Percentiles rank a stretch among this genome's conserved stretches.
Evolutionary conservation across 139 green algal species (phyloP).

Genomic region (Chlamydomonas asymmetrica): DNA sequence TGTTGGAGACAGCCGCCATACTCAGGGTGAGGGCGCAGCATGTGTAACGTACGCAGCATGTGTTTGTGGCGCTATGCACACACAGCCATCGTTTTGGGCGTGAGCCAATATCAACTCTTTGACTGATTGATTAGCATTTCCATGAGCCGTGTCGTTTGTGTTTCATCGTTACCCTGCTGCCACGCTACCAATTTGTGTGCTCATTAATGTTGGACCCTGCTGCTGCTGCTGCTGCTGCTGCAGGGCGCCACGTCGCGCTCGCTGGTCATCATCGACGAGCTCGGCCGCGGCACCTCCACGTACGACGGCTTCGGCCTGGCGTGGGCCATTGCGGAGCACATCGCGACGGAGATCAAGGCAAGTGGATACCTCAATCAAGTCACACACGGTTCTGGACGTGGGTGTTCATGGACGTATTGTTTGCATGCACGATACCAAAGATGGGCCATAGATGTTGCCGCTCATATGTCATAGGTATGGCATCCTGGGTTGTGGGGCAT

Average conservation of each 20-base stretch:
- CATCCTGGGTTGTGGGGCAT: too few species aligned
- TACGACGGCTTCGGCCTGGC: conserved; percentile 97
- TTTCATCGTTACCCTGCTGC: background rate
- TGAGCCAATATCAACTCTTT: background rate
- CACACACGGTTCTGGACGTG: too few species aligned
- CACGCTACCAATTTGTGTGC: too few species aligned
- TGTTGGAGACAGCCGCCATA: conserved; percentile 94
- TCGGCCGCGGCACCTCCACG: conserved; percentile 93
- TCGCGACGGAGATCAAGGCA: conserved; percentile 79
- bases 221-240: too few species aligned
- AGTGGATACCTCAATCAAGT: too few species aligned
- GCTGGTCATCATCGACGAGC: conserved; percentile 97
- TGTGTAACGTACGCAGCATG: background rate
- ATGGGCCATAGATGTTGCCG: too few species aligned
- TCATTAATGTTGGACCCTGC: too few species aligned
- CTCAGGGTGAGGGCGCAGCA: conserved; percentile 60
- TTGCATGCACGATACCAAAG: too few species aligned
- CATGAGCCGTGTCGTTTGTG: background rate
- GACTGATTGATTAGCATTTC: background rate
- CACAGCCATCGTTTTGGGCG: too few species aligned
- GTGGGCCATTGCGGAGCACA: conserved; percentile 94
- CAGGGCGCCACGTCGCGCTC: conserved; percentile 72
- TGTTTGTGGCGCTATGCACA: background rate
- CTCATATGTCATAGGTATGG: too few species aligned
- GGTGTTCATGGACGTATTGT: too few species aligned